A percentile compares a stretch with the other conserved stretches of the same genome.
These are phyloP conservation scores for Protomyces inundatus DNA, from an alignment of 1,139 yeast genomes.

Conservation along the genomic window DNA sequence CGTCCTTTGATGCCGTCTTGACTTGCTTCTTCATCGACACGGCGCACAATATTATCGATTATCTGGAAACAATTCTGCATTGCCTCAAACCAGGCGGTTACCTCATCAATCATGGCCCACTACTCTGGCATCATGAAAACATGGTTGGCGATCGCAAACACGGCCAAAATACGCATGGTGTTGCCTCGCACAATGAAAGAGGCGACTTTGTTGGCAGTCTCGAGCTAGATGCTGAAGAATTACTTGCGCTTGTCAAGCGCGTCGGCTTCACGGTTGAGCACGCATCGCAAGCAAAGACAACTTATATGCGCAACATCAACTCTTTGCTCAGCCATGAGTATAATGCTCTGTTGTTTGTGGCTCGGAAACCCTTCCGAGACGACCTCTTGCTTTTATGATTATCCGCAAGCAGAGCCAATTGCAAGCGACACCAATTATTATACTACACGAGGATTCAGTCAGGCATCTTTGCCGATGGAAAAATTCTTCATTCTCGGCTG, in stretches of 20 bases:
- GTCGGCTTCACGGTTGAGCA: constrained; percentile 54
- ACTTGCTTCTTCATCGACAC: constrained; percentile 82
- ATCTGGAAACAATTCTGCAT: constrained; percentile 54
- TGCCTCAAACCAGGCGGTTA: constrained; percentile 52
- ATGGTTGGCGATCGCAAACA: constrained; percentile 34
- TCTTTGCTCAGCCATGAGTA: constrained; percentile 57
- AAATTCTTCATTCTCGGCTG: too few relatives aligned
- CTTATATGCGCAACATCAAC: constrained; percentile 53
- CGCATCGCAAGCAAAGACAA: constrained; percentile 47
- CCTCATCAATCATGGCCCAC: constrained; percentile 85
- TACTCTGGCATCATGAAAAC: constrained; percentile 79
- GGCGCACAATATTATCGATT: constrained; percentile 65
- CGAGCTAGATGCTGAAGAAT: constrained; percentile 60
- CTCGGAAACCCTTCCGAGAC: background rate
- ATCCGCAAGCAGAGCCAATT: too few relatives aligned
- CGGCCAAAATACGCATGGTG: constrained; percentile 1
- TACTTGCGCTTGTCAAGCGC: constrained; percentile 47
- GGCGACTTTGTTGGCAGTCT: constrained; percentile 48
- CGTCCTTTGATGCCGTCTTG: constrained; percentile 49
- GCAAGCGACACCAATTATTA: too few relatives aligned
- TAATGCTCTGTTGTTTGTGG: constrained; percentile 67
- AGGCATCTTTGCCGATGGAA: too few relatives aligned
- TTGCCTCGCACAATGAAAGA: constrained; percentile 35
- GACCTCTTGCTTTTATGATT: too few relatives aligned
- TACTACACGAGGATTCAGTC: too few relatives aligned